Evolutionary conservation across 2,329 filamentous ascomycete genomes (phyloP), one percentile per base, ranked within the genome.

Genomic region (Monilinia polystroma): DNA sequence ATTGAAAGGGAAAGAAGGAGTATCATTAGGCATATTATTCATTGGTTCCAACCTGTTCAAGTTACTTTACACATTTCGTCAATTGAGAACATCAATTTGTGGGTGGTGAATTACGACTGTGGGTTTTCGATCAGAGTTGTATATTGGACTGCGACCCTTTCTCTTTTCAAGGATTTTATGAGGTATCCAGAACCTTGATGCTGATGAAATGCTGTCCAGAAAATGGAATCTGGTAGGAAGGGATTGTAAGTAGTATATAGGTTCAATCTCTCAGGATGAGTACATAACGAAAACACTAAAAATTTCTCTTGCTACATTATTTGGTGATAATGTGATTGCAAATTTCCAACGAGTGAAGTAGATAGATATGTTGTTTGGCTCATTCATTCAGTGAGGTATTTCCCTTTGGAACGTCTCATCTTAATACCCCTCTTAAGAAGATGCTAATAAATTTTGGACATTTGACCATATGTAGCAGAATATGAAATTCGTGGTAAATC

Each of bases 121-220:
- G 45, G n/a, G 14, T 18, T 51, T 35, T 60, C 38, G 45, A 60
- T 51, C n/a, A 60, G 58, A 41, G 58, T 60, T 38, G 58, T 60
- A 38, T 49, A 20, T 26, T 60, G 45, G 58, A 29, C 58, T 51
- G 58, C 35, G 58, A 60, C 45, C 58, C 58, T 45, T 60, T 60
- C 58, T 51, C 58, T 60, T 26, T 38, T 60, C 45, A 51, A 51
- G 49, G 10, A 35, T 32, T n/a, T 20, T 26, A 60, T 60, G 29
- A 45, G 58, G 58, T 45, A 60, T 60, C 26, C 38, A 60, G 58
- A 60, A 60, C 43, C 58, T 60, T 60, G 43, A 60, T 51, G 35
- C 51, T 51, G 29, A 38, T 38, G 29, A 3, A 51, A 12, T 60
- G 45, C 18, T 29, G 58, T 51, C 35, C 38, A n/a, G 43, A 20